These are phyloP conservation scores for Curvularia sp. DNA, from an alignment of 2,329 filamentous ascomycete species.

Conservation along the genomic window DNA sequence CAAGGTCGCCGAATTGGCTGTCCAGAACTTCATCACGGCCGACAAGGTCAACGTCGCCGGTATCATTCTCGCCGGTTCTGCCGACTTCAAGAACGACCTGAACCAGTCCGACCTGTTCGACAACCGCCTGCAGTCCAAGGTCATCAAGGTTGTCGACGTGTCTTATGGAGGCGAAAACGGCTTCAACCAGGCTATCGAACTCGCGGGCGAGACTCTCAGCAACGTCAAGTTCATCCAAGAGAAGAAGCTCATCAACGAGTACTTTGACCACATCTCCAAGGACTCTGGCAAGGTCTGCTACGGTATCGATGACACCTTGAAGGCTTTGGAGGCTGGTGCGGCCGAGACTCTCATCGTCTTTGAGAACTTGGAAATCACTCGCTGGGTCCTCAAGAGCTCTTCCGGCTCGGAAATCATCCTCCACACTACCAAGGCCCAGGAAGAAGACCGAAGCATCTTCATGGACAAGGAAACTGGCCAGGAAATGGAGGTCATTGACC, in stretches of 20 bases:
- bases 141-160: slow-evolving; percentile 99
- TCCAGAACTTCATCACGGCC: slow-evolving; percentile 98
- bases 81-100: slow-evolving; percentile 99
- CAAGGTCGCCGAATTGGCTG: slow-evolving; percentile 96
- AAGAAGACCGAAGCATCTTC: slow-evolving; percentile 80
- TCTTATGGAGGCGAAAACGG: slow-evolving; percentile 99
- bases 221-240: slow-evolving; percentile 99
- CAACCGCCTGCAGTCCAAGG: slow-evolving; percentile 85
- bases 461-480: slow-evolving; percentile 94
- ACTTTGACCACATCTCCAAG: slow-evolving; percentile 99
- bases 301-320: slow-evolving; percentile 95
- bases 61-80: slow-evolving; percentile 92
- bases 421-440: slow-evolving; percentile 87
- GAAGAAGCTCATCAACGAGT: slow-evolving; percentile 99
- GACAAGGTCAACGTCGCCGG: slow-evolving; percentile 99
- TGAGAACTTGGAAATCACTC: slow-evolving; percentile 94
- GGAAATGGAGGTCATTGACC: slow-evolving; percentile 92
- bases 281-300: slow-evolving; percentile 98
- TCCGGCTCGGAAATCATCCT: slow-evolving; percentile 75
- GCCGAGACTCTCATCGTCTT: slow-evolving; percentile 95
- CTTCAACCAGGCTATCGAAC: slow-evolving; percentile 98
- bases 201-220: slow-evolving; percentile 91
- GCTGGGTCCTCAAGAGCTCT: slow-evolving; percentile 86
- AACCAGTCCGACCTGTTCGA: slow-evolving; percentile 99
- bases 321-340: slow-evolving; percentile 93